These are phyloP conservation scores for Gossypium stocksii DNA, from an alignment of 345 rosid genomes.

Conservation along the genomic window DNA sequence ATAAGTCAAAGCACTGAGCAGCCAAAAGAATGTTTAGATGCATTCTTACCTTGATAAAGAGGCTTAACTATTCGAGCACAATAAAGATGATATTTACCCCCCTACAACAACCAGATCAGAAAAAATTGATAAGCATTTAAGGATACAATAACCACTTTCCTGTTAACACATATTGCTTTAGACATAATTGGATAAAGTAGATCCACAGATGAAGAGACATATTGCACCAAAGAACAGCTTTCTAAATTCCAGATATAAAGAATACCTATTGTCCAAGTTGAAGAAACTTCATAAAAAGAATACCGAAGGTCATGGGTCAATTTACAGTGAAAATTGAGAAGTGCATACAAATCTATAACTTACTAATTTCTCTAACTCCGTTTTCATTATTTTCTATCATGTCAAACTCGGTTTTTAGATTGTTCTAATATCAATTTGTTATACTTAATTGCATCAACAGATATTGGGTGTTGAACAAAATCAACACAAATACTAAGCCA, in stretches of 20 bases:
- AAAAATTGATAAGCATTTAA: constrained; percentile 5
- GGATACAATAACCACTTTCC: neutral
- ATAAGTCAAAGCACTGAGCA: neutral
- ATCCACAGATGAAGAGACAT: neutral
- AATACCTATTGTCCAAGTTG: neutral
- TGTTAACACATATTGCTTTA: neutral
- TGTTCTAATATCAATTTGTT: neutral
- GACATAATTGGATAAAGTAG: neutral
- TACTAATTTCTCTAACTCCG: neutral
- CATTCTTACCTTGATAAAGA: constrained; percentile 30
- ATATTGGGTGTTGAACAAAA: neutral
- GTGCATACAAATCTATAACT: neutral
- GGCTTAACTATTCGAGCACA: constrained; percentile 44
- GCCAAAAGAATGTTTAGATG: neutral
- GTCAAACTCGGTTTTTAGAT: neutral
- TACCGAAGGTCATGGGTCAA: neutral
- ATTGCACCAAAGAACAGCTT: neutral
- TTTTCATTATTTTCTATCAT: neutral
- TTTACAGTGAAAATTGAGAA: neutral
- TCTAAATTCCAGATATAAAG: neutral
- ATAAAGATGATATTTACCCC: neutral
- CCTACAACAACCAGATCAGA: constrained; percentile 27
- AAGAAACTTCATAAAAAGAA: neutral
- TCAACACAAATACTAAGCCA: neutral
- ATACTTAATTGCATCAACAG: neutral